A percentile compares a stretch with the other conserved stretches of the same genome.
Evolutionary conservation across 371 early-diverging fungal species (phyloP).

Genomic region (Mortierella sp.): DNA sequence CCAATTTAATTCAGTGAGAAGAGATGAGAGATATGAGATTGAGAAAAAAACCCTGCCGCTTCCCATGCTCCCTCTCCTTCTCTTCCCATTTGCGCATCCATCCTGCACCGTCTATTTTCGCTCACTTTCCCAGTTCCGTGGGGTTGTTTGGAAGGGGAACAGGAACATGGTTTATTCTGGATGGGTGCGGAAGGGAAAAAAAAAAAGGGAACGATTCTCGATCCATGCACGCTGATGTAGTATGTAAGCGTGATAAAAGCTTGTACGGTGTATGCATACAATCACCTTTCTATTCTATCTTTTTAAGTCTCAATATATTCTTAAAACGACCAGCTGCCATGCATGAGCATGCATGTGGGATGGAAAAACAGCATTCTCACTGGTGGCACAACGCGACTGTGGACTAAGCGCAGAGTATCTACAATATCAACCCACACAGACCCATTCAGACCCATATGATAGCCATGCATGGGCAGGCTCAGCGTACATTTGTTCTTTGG

Average conservation of each 20-base stretch:
- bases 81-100: conserved; percentile 13
- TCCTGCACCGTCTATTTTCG: conserved; percentile 4
- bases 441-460: background rate
- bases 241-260: conserved; percentile 26
- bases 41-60: background rate
- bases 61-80: conserved; percentile 25
- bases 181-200: conserved; percentile 8
- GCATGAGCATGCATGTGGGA: conserved; percentile 26
- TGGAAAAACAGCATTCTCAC: background rate
- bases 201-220: conserved; percentile 27
- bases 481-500: no score
- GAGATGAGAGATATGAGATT: background rate
- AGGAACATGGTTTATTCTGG: conserved; percentile 9
- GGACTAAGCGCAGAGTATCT: conserved; percentile 5
- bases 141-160: background rate
- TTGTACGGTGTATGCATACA: conserved; percentile 5
- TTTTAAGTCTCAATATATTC: conserved; percentile 1
- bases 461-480: no score
- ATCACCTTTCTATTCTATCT: background rate
- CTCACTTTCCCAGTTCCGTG: conserved; percentile 4
- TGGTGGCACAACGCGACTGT: conserved; percentile 15
- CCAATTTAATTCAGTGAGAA: conserved; percentile 12
- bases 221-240: conserved; percentile 33
- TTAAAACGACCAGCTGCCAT: conserved; percentile 8
- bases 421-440: background rate